Base-by-base conservation (phyloP, 2,329 filamentous ascomycete genomes). In the Apiospora aurea region DNA sequence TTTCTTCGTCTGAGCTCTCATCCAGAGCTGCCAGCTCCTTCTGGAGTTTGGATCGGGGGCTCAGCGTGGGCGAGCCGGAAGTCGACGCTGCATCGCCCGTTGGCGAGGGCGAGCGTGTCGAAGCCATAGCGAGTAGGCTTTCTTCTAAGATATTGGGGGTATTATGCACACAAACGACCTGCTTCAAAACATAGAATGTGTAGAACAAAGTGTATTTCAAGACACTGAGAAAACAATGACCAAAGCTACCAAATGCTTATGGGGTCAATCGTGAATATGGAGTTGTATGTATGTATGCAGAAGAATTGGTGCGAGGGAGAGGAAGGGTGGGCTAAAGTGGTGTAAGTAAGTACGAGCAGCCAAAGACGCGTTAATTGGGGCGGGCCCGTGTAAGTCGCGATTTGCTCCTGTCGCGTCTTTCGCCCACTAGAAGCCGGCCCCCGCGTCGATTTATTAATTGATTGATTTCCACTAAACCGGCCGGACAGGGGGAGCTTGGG, bases 21-120 rank as follows among this genome's bases (percentile, higher is more conserved):
- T 87, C 85, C 14, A 89, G 80, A 0, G 83, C 81, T 41, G 85
- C 88, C 38, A 90, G 78, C 69, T 90, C 79, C 26, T 88, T 87
- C 75, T 82, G 84, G 69, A 91, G 83, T 75, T 90, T 91, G 26
- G 89, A 86, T 53, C 81, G 83, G 7, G 88, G 89, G 14, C 88
- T 86, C 70, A 88, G 72, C 70, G 78, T 78, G 69, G 87, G 83
- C 61, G 82, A 84, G 71, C 84, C 81, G 66, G 85, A 82, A 53
- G 81, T 81, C 67, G 82, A 84, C 21, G 34, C 57, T 73, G 80
- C 82, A 75, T 81, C 80, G 70, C 80, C 83, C 38, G 79, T 79
- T 53, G 85, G 85, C 61, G 86, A 86, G n/a, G 84, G 80, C 70
- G 85, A 82, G 77, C 82, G 81, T 73, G 84, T 80, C 47, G 86